Evolutionary conservation across 2,329 filamentous ascomycete genomes (phyloP).

Genomic region (Aspergillaceae sp.): DNA sequence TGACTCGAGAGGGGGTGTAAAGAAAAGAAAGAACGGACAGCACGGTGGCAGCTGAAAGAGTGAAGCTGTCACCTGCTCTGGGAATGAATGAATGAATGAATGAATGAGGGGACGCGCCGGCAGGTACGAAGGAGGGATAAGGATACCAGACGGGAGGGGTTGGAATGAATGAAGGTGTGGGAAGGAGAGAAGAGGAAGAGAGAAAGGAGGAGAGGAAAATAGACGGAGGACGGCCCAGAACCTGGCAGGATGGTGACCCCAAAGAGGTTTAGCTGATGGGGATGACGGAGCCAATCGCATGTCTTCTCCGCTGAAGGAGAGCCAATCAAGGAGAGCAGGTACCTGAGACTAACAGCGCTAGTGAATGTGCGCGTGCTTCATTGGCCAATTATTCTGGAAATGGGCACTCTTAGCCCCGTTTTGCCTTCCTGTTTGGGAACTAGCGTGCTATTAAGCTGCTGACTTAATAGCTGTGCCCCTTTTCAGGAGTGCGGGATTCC

Average conservation of each 20-base stretch:
- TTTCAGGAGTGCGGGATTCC: not conserved
- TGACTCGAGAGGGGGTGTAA: constrained; percentile 8
- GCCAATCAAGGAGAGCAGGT: not conserved
- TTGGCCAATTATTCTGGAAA: not conserved
- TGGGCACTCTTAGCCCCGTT: not conserved
- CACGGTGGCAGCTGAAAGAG: constrained; percentile 53
- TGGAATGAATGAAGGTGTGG: constrained; percentile 17
- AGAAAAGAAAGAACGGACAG: constrained; percentile 39
- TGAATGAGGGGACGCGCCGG: constrained; percentile 14
- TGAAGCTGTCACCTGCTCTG: constrained; percentile 50
- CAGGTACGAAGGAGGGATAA: constrained; percentile 12
- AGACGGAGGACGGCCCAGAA: too few species aligned
- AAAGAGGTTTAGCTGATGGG: too few species aligned
- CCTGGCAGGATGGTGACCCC: too few species aligned
- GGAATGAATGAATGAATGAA: not conserved
- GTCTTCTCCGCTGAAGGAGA: too few species aligned
- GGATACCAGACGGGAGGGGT: constrained; percentile 6
- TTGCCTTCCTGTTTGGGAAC: not conserved
- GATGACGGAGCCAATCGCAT: too few species aligned
- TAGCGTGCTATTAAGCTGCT: not conserved
- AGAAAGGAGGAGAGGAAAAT: constrained; percentile 3
- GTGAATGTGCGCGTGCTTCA: not conserved
- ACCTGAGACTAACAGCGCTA: not conserved
- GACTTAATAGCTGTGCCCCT: not conserved
- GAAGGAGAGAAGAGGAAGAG: constrained; percentile 5